Percentiles rank a stretch among this genome's conserved stretches.
Conservation (phyloP, 2,329 filamentous ascomycete genomes). For the Trematosphaeria pertusa region DNA sequence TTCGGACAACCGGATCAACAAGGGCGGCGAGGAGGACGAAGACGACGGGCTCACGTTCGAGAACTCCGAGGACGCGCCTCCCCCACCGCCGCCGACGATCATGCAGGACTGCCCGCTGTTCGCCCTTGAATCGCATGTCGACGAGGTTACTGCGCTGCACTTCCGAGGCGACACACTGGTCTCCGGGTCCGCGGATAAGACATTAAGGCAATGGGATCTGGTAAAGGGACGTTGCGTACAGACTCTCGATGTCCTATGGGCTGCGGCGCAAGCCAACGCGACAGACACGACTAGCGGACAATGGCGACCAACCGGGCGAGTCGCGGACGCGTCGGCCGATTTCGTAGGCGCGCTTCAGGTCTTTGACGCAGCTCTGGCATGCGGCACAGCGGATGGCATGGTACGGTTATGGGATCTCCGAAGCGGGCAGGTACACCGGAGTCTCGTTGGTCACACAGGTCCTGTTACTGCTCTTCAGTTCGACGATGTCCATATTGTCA, state of each 20-base stretch:
- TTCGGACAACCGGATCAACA: conserved; percentile 61
- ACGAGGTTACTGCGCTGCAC: conserved; percentile 91
- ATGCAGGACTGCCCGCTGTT: conserved; percentile 92
- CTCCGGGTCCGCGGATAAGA: conserved; percentile 97
- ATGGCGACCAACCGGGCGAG: conserved; percentile 77
- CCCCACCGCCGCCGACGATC: conserved; percentile 71
- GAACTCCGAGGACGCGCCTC: conserved; percentile 73
- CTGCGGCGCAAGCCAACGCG: conserved; percentile 85
- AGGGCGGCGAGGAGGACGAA: conserved; percentile 50
- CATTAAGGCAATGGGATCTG: conserved; percentile 95
- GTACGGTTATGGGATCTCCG: conserved; percentile 95
- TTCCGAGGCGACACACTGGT: conserved; percentile 89
- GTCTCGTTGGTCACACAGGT: conserved; percentile 92
- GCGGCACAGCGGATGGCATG: conserved; percentile 97
- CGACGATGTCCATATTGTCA: conserved; percentile 93
- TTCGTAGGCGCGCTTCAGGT: conserved; percentile 96
- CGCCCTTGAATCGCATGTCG: conserved; percentile 87
- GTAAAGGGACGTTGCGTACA: conserved; percentile 97
- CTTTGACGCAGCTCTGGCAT: conserved; percentile 93
- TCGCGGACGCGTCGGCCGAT: conserved; percentile 74
- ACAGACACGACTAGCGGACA: conserved; percentile 64
- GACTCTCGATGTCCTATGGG: conserved; percentile 97
- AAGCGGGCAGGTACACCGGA: conserved; percentile 95
- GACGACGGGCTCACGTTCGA: conserved; percentile 73
- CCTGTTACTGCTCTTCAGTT: conserved; percentile 95